Conservation (phyloP, 2,329 filamentous ascomycete species). For the Botrytis fabae region DNA sequence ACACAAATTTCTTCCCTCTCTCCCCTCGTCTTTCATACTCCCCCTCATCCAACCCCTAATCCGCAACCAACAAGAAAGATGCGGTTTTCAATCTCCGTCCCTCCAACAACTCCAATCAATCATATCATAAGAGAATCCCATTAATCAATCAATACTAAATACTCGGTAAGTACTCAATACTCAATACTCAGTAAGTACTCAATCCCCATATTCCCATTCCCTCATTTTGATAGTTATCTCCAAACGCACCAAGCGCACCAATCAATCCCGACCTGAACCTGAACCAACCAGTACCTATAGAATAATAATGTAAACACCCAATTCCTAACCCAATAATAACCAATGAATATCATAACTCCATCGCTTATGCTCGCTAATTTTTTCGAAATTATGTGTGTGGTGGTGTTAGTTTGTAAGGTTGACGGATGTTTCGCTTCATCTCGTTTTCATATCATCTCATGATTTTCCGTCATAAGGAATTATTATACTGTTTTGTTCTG, state of each 20-base stretch:
- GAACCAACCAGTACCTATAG: not conserved
- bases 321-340: not conserved
- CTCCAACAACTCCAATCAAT: not conserved
- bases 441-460: not conserved
- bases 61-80: not conserved
- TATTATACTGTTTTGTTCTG: not conserved
- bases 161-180: not conserved
- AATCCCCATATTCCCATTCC: not conserved
- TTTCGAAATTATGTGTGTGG: slow-evolving; percentile 3
- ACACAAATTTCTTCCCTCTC: not conserved
- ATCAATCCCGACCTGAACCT: not conserved
- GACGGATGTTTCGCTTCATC: not conserved
- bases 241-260: not conserved
- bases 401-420: not conserved
- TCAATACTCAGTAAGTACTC: not conserved
- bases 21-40: not conserved
- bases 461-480: not conserved
- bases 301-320: not conserved
- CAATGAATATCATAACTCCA: slow-evolving; percentile 15
- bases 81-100: not conserved
- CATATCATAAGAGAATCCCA: not conserved
- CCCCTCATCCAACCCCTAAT: not conserved
- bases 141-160: not conserved
- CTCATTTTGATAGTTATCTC: not conserved
- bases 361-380: slow-evolving; percentile 18